Conservation (phyloP, 83 land plant genomes). For the Larix sibirica region DNA sequence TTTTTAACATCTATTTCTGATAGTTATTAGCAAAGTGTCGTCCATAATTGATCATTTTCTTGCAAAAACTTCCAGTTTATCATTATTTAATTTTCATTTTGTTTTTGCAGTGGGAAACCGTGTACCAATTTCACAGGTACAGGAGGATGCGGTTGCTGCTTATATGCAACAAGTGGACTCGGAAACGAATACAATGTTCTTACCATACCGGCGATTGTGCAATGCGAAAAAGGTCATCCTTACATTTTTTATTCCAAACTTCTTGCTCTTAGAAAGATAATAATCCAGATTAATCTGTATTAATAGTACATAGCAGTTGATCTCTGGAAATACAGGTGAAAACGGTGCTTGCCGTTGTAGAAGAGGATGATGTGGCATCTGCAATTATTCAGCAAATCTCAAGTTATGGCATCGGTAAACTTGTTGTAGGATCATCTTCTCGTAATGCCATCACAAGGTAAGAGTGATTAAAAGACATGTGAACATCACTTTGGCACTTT, state of each 20-base stretch:
- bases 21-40: neutral
- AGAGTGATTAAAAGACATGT: neutral
- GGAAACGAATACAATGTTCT: conserved; percentile 37
- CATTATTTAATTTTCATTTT: neutral
- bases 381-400: conserved; percentile 43
- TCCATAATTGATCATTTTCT: neutral
- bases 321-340: conserved; percentile 34
- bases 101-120: conserved; percentile 49
- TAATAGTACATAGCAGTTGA: neutral
- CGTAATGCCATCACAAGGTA: conserved; percentile 38
- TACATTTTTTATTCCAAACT: neutral
- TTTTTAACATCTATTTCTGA: neutral
- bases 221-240: conserved; percentile 29
- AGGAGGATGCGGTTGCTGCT: conserved; percentile 55
- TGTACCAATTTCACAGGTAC: conserved; percentile 45
- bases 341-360: conserved; percentile 30
- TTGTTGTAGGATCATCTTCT: conserved; percentile 55
- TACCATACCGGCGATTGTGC: conserved; percentile 42
- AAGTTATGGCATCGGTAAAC: conserved; percentile 28
- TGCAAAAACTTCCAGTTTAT: neutral
- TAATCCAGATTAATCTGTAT: neutral
- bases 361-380: conserved; percentile 48
- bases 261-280: neutral
- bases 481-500: neutral
- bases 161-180: conserved; percentile 40